Evolutionary conservation across 768 basidiomycete species (phyloP).

Genomic region (Suillus subalutaceus): DNA sequence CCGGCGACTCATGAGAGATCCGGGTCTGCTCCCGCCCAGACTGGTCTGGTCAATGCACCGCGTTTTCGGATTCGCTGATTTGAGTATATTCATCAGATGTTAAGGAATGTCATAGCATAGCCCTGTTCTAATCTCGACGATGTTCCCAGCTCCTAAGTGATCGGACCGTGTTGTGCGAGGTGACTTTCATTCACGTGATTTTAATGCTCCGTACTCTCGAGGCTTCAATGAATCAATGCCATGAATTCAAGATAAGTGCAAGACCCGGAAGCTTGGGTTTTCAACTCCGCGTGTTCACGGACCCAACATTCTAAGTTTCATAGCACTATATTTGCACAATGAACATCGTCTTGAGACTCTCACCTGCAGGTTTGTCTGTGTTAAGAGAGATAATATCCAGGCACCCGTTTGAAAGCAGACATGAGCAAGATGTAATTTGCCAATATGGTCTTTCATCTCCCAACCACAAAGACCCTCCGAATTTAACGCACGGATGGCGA

Average conservation of each 20-base stretch:
- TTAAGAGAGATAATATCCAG: no score
- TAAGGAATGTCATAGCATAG: conserved; percentile 25
- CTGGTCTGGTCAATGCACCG: conserved; percentile 7
- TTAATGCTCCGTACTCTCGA: neutral
- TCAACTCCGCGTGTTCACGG: conserved; percentile 4
- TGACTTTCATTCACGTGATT: conserved; percentile 1
- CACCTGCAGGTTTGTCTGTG: conserved; percentile 2
- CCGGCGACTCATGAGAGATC: conserved; percentile 20
- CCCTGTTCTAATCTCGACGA: conserved; percentile 29
- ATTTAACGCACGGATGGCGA: neutral
- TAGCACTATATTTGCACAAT: conserved; percentile 7
- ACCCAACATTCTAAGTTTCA: conserved; percentile 3
- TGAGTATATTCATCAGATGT: conserved; percentile 18
- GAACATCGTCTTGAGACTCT: neutral
- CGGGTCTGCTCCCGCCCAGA: conserved; percentile 10
- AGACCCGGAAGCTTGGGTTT: conserved; percentile 1
- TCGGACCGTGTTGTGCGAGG: conserved; percentile 17
- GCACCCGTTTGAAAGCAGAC: conserved; percentile 4
- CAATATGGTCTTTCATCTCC: conserved; percentile 2
- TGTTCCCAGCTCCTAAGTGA: conserved; percentile 18
- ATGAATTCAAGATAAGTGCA: neutral
- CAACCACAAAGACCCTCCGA: conserved; percentile 4
- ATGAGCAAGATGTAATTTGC: conserved; percentile 5
- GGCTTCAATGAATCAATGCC: neutral
- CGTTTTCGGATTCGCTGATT: conserved; percentile 13